These are phyloP conservation scores for Pseudonitzschia pungens DNA, from an alignment of 108 stramenopile species.

Conservation along the genomic window DNA sequence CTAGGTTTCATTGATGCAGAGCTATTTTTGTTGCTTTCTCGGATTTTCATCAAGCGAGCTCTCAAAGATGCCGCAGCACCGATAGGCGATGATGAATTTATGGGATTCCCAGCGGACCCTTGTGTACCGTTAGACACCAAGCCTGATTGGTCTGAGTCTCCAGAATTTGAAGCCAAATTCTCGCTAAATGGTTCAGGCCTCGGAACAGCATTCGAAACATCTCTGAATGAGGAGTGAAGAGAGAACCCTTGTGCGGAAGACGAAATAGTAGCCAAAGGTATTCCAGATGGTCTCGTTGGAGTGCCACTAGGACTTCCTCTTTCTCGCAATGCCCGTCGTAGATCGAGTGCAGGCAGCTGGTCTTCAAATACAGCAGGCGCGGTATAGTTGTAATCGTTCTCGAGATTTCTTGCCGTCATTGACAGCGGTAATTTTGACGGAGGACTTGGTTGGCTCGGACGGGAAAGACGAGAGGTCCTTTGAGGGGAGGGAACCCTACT, in stretches of 20 bases:
- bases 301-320: constrained; percentile 10
- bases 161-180: background rate
- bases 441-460: constrained; percentile 8
- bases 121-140: background rate
- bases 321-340: constrained; percentile 21
- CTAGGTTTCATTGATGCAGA: background rate
- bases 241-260: background rate
- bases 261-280: background rate
- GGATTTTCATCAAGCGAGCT: constrained; percentile 52
- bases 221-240: background rate
- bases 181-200: background rate
- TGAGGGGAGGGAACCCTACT: background rate
- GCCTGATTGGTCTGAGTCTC: background rate
- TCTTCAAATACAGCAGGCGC: constrained; percentile 21
- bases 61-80: constrained; percentile 64
- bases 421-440: constrained; percentile 5
- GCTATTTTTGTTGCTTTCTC: constrained; percentile 33
- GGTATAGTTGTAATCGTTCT: constrained; percentile 10
- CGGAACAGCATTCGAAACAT: background rate
- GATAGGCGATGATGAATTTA: constrained; percentile 1
- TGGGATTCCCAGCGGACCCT: background rate
- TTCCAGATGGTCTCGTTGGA: constrained; percentile 1
- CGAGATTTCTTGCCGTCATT: constrained; percentile 6
- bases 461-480: background rate
- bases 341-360: constrained; percentile 43